A percentile compares a stretch with the other conserved stretches of the same genome.
Conservation (phyloP, 139 green algal species). For the Chlamydomonas sphaeroides region DNA sequence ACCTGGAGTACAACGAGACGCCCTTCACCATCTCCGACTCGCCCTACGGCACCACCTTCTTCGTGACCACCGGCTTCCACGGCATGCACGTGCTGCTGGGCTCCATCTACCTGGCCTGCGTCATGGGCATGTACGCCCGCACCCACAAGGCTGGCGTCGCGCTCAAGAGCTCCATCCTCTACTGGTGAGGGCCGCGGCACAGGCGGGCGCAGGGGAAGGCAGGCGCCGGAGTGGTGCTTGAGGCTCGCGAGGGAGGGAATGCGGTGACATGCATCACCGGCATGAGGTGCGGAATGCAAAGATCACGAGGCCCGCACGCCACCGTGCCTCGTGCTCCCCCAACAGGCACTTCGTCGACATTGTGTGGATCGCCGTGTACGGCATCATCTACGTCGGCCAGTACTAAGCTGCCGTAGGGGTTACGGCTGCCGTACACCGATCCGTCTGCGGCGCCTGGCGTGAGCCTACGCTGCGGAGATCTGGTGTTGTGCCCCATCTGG, state of each 20-base stretch:
- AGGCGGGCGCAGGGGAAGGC: no score
- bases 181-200: slow-evolving; percentile 42
- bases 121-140: slow-evolving; percentile 48
- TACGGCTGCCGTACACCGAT: no score
- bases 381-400: slow-evolving; percentile 66
- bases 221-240: no score
- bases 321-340: no score
- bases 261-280: no score
- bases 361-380: slow-evolving; percentile 60
- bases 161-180: slow-evolving; percentile 53
- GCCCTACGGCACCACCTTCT: slow-evolving; percentile 63
- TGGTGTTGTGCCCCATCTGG: no score
- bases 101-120: slow-evolving; percentile 47
- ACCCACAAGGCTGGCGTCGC: slow-evolving; percentile 39
- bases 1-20: slow-evolving; percentile 58
- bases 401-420: slow-evolving; percentile 49
- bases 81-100: slow-evolving; percentile 64
- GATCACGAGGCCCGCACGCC: no score
- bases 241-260: no score
- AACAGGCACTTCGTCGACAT: slow-evolving; percentile 63
- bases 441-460: no score
- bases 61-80: slow-evolving; percentile 65
- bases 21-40: slow-evolving; percentile 62
- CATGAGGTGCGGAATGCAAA: no score
- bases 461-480: no score